Evolutionary conservation across 1,284 basidiomycete genomes (phyloP).

Genomic region (Papiliotrema fonsecae): DNA sequence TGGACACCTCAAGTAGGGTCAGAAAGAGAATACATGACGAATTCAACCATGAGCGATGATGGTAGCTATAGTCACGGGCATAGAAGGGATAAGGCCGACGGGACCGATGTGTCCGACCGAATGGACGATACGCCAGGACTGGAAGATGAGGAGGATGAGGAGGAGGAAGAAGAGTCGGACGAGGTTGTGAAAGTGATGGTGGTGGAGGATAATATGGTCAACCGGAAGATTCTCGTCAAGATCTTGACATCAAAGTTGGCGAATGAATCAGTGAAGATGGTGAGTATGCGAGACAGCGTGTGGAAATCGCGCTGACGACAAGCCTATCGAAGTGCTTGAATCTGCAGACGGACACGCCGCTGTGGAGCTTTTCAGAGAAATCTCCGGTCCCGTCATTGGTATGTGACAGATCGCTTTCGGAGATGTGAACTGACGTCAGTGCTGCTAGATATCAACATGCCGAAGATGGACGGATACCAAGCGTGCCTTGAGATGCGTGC

Average conservation of each 20-base stretch:
- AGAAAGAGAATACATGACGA: too few species aligned
- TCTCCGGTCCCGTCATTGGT: conserved; percentile 20
- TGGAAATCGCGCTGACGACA: not conserved
- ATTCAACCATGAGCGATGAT: too few species aligned
- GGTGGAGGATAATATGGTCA: conserved; percentile 46
- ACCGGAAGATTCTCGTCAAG: conserved; percentile 43
- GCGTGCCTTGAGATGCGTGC: conserved; percentile 37
- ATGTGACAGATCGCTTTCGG: not conserved
- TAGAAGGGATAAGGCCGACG: not conserved
- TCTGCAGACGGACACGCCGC: conserved; percentile 42
- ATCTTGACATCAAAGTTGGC: conserved; percentile 33
- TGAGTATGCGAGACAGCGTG: not conserved
- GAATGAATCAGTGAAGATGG: too few species aligned
- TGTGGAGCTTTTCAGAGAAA: conserved; percentile 32
- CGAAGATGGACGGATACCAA: conserved; percentile 43
- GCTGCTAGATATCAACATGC: conserved; percentile 48
- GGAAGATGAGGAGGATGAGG: not conserved
- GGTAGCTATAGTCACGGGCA: too few species aligned
- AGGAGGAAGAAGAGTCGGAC: conserved; percentile 6
- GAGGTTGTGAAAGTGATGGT: conserved; percentile 32
- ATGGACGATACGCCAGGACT: not conserved
- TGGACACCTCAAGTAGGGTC: not conserved
- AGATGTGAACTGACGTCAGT: conserved; percentile 11
- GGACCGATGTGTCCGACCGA: not conserved
- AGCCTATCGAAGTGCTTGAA: conserved; percentile 32